Percentiles rank a stretch among this genome's conserved stretches.
phyloP scores from a whole-genome alignment of 1,284 basidiomycete species.

The Kwoniella shivajii region DNA sequence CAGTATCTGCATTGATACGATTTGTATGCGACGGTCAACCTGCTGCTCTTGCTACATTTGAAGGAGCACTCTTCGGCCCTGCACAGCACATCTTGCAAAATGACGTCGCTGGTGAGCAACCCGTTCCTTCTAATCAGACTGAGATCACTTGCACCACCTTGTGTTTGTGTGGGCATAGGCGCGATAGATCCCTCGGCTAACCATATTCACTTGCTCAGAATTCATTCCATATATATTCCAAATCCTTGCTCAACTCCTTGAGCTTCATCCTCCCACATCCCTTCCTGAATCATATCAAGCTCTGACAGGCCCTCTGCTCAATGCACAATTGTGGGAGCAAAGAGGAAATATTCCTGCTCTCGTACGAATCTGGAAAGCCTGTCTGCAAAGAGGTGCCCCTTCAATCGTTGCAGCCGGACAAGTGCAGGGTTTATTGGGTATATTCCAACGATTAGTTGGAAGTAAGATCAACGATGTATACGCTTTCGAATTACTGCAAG shows the following conservation, averaged over 20 bases:
- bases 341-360: conserved; percentile 95
- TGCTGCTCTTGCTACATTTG: conserved; percentile 71
- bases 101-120: conserved; percentile 79
- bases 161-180: background rate
- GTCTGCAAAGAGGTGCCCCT: conserved; percentile 70
- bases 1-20: conserved; percentile 87
- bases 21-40: conserved; percentile 76
- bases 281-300: conserved; percentile 78
- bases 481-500: conserved; percentile 87
- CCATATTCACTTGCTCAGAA: conserved; percentile 60
- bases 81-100: conserved; percentile 86
- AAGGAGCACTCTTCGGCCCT: conserved; percentile 78
- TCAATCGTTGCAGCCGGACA: conserved; percentile 75
- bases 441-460: conserved; percentile 88
- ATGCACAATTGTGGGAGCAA: conserved; percentile 86
- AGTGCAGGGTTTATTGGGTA: conserved; percentile 77
- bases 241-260: conserved; percentile 92
- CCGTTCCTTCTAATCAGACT: background rate
- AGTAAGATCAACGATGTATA: conserved; percentile 86
- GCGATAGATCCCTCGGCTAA: background rate
- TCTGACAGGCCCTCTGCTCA: conserved; percentile 81
- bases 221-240: conserved; percentile 98
- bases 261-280: conserved; percentile 64
- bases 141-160: background rate
- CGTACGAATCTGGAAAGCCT: conserved; percentile 83